Conservation (phyloP, 805 yeast genomes). For the Candida railenensis region DNA sequence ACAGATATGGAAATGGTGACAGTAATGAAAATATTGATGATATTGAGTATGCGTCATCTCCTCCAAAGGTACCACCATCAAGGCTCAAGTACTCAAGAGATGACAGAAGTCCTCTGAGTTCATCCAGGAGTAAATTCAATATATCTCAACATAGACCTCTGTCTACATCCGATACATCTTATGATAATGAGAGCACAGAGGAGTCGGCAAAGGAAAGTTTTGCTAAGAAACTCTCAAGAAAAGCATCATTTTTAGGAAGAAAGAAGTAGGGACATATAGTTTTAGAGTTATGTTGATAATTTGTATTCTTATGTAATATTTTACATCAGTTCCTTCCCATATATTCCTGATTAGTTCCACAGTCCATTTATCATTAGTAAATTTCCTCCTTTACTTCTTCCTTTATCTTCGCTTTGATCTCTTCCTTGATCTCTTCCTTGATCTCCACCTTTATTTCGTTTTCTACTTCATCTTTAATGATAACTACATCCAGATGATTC, state of each 20-base stretch:
- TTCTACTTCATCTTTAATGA: neutral
- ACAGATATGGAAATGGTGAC: neutral
- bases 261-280: slow-evolving; percentile 10
- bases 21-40: too few species aligned
- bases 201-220: slow-evolving; percentile 20
- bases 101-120: slow-evolving; percentile 1
- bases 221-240: slow-evolving; percentile 31
- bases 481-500: too few species aligned
- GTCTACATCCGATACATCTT: neutral
- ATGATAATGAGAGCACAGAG: slow-evolving; percentile 6
- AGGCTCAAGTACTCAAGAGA: slow-evolving; percentile 5
- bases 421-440: too few species aligned
- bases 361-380: too few species aligned
- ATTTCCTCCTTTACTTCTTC: too few species aligned
- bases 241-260: slow-evolving; percentile 29
- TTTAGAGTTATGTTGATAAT: too few species aligned
- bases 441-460: neutral
- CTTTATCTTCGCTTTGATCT: too few species aligned
- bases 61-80: slow-evolving; percentile 3
- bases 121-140: slow-evolving; percentile 2
- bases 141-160: neutral
- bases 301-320: too few species aligned
- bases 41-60: too few species aligned
- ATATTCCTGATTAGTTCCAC: too few species aligned
- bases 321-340: too few species aligned